Evolutionary conservation across 2,329 filamentous ascomycete genomes (phyloP).

Genomic region (Monilinia fructicola): DNA sequence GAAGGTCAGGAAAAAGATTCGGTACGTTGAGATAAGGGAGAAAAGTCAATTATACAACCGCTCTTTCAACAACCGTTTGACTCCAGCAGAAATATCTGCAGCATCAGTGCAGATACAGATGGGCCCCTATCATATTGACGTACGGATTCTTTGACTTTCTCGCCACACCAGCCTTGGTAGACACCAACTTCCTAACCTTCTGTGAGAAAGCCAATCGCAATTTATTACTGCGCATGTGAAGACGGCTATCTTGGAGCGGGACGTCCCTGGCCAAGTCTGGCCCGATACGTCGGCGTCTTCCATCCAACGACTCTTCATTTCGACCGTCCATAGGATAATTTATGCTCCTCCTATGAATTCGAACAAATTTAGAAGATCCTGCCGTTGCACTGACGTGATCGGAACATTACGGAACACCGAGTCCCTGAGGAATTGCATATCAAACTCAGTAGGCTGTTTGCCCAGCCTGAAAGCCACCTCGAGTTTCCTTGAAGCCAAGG

Average conservation of each 20-base stretch:
- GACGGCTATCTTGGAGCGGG: background rate
- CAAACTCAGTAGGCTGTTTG: background rate
- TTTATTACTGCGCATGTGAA: background rate
- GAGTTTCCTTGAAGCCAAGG: slow-evolving; percentile 15
- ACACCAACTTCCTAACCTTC: background rate
- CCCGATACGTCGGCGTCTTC: background rate
- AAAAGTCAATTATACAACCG: too few relatives aligned
- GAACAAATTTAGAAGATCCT: background rate
- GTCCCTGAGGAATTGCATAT: background rate
- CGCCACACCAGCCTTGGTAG: background rate
- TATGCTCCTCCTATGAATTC: slow-evolving; percentile 2
- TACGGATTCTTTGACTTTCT: too few relatives aligned
- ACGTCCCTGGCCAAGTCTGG: background rate
- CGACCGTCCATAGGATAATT: background rate
- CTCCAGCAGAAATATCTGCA: too few relatives aligned
- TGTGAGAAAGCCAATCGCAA: background rate
- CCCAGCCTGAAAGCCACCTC: slow-evolving; percentile 14
- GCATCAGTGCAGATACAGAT: too few relatives aligned
- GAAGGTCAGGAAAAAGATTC: too few relatives aligned
- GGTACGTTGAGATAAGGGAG: too few relatives aligned
- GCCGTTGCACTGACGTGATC: slow-evolving; percentile 11
- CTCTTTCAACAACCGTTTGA: too few relatives aligned
- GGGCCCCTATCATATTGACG: too few relatives aligned
- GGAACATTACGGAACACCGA: slow-evolving; percentile 11
- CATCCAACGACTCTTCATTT: background rate